phyloP scores from a whole-genome alignment of 148 eudicot species.

The Spergularia marina region DNA sequence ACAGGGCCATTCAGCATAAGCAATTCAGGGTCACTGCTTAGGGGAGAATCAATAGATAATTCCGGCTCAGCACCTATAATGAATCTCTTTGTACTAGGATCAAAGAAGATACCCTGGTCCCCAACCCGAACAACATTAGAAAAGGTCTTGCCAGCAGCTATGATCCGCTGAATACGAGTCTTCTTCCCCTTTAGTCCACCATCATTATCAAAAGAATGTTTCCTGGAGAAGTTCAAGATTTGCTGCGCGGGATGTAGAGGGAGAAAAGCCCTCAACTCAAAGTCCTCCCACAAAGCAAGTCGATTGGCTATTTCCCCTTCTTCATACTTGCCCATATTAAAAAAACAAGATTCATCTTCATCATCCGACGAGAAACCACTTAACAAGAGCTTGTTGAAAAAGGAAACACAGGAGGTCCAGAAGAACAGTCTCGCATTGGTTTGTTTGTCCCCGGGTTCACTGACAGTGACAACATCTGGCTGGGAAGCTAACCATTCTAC shows the following conservation, averaged over 20 bases:
- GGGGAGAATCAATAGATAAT: slow-evolving; percentile 33
- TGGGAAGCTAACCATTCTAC: slow-evolving; percentile 93
- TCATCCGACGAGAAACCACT: slow-evolving; percentile 41
- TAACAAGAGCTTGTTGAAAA: slow-evolving; percentile 64
- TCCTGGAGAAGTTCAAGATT: slow-evolving; percentile 82
- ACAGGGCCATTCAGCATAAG: slow-evolving; percentile 21
- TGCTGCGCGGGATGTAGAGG: slow-evolving; percentile 87
- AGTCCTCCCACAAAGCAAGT: slow-evolving; percentile 81
- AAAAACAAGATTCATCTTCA: slow-evolving; percentile 69
- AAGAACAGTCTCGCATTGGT: slow-evolving; percentile 60
- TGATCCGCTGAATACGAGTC: slow-evolving; percentile 70
- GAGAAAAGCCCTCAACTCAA: slow-evolving; percentile 85
- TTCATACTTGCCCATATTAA: slow-evolving; percentile 65
- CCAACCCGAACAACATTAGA: slow-evolving; percentile 57
- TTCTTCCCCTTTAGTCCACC: slow-evolving; percentile 58
- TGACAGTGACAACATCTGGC: slow-evolving; percentile 58
- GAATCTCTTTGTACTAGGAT: slow-evolving; percentile 55
- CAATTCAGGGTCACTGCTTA: slow-evolving; percentile 28
- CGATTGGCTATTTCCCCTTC: slow-evolving; percentile 74
- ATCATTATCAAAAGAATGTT: slow-evolving; percentile 47
- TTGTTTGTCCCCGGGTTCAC: slow-evolving; percentile 66
- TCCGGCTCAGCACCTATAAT: slow-evolving; percentile 54
- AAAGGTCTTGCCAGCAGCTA: slow-evolving; percentile 88
- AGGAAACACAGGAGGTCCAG: slow-evolving; percentile 63
- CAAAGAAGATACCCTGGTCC: slow-evolving; percentile 58